These are phyloP conservation scores for Leccinellum rugosiceps DNA, from an alignment of 768 basidiomycete species.

Conservation along the genomic window DNA sequence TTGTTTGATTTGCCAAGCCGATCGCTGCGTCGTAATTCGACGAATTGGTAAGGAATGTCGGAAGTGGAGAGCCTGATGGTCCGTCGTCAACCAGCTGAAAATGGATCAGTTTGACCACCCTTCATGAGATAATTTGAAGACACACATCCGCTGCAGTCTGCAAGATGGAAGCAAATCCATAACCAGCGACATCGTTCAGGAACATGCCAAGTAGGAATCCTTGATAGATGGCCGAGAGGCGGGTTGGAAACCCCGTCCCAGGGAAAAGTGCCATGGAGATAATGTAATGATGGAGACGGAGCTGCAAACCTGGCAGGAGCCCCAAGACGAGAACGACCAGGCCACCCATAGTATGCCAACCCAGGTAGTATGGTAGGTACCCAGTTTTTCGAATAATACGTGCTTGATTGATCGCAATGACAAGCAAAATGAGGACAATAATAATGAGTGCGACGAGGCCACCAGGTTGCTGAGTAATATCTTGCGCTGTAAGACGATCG, in stretches of 20 bases:
- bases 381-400: slow-evolving; percentile 84
- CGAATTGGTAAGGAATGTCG: slow-evolving; percentile 73
- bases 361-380: slow-evolving; percentile 72
- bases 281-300: slow-evolving; percentile 84
- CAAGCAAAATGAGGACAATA: slow-evolving; percentile 57
- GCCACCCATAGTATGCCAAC: slow-evolving; percentile 70
- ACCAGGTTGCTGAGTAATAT: slow-evolving; percentile 62
- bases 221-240: slow-evolving; percentile 75
- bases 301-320: slow-evolving; percentile 61
- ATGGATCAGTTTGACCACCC: background rate
- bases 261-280: slow-evolving; percentile 72
- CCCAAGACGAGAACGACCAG: slow-evolving; percentile 64
- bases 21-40: slow-evolving; percentile 57
- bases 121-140: slow-evolving; percentile 1
- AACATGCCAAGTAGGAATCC: slow-evolving; percentile 82
- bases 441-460: slow-evolving; percentile 67
- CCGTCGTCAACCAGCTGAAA: slow-evolving; percentile 71
- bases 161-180: slow-evolving; percentile 75
- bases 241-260: slow-evolving; percentile 77
- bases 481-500: slow-evolving; percentile 66
- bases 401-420: slow-evolving; percentile 68
- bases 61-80: slow-evolving; percentile 62
- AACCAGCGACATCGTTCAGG: slow-evolving; percentile 74
- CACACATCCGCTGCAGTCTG: slow-evolving; percentile 70
- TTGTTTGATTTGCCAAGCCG: slow-evolving; percentile 49